Conservation (phyloP, 2,329 filamentous ascomycete species). For the Fusarium sp. region DNA sequence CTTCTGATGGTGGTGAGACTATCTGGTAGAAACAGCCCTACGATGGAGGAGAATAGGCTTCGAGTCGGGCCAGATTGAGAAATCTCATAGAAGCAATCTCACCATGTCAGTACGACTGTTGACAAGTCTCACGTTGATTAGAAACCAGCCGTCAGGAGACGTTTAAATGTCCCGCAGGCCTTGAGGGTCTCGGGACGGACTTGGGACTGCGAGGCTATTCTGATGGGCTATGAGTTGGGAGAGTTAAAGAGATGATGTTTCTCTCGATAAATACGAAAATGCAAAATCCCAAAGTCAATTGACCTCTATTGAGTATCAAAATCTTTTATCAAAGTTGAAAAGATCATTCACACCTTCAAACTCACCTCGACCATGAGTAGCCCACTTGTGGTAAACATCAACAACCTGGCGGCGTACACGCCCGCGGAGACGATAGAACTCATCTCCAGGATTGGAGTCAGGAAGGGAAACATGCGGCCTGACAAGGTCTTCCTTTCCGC, state of each 20-base stretch:
- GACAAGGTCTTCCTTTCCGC: constrained; percentile 38
- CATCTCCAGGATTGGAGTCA: constrained; percentile 32
- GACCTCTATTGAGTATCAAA: not conserved
- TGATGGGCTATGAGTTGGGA: not conserved
- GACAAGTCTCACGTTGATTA: not conserved
- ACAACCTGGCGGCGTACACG: constrained; percentile 33
- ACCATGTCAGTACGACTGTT: not conserved
- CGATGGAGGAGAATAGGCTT: not conserved
- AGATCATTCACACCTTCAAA: not conserved
- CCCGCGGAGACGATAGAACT: constrained; percentile 39
- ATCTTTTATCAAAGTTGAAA: not conserved
- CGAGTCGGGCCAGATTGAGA: not conserved
- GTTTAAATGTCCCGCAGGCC: not conserved
- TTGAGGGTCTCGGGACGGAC: not conserved
- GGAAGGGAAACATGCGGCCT: constrained; percentile 30
- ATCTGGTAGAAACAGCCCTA: not conserved
- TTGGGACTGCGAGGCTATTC: not conserved
- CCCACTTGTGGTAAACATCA: constrained; percentile 26
- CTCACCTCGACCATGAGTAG: constrained; percentile 22
- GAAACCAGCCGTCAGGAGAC: constrained; percentile 9
- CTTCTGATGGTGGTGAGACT: constrained; percentile 8
- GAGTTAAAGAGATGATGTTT: not conserved
- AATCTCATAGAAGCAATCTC: not conserved
- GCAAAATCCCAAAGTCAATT: not conserved
- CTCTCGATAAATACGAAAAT: not conserved